phyloP scores from a whole-genome alignment of 1,284 basidiomycete species.

The Malassezia restricta region DNA sequence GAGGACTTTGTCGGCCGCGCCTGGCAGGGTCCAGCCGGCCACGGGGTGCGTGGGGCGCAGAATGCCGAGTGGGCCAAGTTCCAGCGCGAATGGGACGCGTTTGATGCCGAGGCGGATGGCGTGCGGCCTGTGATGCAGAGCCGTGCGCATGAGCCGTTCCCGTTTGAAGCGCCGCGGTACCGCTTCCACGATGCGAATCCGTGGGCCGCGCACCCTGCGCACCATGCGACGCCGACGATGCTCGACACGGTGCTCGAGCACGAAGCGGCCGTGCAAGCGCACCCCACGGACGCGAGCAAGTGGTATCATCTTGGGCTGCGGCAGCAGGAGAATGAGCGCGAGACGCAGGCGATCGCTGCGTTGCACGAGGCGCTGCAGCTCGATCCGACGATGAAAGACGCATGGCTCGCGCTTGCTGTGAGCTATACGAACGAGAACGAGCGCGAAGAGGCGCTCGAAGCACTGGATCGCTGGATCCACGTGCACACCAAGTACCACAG shows the following conservation, averaged over 20 bases:
- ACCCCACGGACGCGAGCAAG: conserved; percentile 59
- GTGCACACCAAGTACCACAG: conserved; percentile 48
- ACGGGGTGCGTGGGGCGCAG: conserved; percentile 31
- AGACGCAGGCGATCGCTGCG: conserved; percentile 76
- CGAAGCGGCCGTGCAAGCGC: conserved; percentile 74
- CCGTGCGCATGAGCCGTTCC: conserved; percentile 10
- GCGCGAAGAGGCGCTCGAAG: conserved; percentile 57
- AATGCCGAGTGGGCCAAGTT: conserved; percentile 56
- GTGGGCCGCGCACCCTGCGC: conserved; percentile 25
- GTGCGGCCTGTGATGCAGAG: conserved; percentile 6
- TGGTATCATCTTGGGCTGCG: conserved; percentile 92
- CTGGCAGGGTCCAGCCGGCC: conserved; percentile 28
- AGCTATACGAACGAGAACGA: conserved; percentile 85
- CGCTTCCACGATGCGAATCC: conserved; percentile 39
- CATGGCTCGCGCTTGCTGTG: conserved; percentile 83
- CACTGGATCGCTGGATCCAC: conserved; percentile 70
- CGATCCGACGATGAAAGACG: conserved; percentile 53
- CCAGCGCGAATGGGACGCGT: conserved; percentile 67
- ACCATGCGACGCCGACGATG: conserved; percentile 6
- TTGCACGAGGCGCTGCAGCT: conserved; percentile 69
- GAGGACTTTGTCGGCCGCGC: conserved; percentile 28
- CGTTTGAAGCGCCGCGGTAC: conserved; percentile 31
- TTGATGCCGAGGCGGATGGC: conserved; percentile 22
- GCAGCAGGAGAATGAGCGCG: conserved; percentile 96
- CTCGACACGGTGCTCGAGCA: conserved; percentile 55